These are phyloP conservation scores for Populus hybrid DNA, from an alignment of 441 rosid genomes.

Conservation along the genomic window DNA sequence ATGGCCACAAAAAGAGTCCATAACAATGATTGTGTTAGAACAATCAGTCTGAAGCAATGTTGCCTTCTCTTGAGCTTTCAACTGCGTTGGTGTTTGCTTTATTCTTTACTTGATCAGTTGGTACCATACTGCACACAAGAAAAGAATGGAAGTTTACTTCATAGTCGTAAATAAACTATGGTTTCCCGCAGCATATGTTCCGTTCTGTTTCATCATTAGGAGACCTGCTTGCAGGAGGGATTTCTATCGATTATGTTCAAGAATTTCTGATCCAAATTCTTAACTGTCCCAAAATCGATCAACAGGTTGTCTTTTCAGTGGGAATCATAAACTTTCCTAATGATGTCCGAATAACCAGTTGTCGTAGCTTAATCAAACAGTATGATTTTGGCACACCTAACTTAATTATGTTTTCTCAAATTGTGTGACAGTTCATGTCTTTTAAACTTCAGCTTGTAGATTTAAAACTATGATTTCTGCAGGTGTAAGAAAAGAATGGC, in stretches of 20 bases:
- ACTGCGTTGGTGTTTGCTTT: background rate
- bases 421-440: background rate
- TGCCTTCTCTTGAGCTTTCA: background rate
- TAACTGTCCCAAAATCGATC: background rate
- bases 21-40: constrained; percentile 27
- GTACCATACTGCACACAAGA: background rate
- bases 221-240: background rate
- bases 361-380: constrained; percentile 8
- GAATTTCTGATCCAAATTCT: constrained; percentile 1
- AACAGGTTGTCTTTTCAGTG: background rate
- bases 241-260: background rate
- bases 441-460: background rate
- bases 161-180: background rate
- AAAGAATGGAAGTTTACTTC: background rate
- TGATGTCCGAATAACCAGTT: background rate
- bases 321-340: constrained; percentile 7
- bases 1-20: constrained; percentile 12
- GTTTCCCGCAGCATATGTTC: background rate
- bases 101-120: background rate
- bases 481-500: background rate
- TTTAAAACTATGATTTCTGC: background rate
- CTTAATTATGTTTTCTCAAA: background rate
- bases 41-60: constrained; percentile 13
- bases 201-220: constrained; percentile 1
- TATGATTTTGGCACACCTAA: background rate